Conservation (phyloP, 805 yeast genomes). For the Starmerella khaoyaiensis region DNA sequence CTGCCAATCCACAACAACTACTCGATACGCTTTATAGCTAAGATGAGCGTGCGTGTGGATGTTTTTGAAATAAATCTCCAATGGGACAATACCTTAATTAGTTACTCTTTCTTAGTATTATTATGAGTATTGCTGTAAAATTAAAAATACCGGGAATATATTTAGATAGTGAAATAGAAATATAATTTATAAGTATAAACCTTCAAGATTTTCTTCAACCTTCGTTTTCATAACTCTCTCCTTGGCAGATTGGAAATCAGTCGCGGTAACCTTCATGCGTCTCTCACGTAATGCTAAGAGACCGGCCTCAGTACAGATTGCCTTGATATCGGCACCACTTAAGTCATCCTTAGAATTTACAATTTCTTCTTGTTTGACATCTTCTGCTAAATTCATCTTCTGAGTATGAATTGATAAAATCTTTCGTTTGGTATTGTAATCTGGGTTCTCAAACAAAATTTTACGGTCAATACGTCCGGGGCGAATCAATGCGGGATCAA, state of each 20-base stretch:
- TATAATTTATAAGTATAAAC: slow-evolving; percentile 57
- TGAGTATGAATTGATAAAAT: slow-evolving; percentile 84
- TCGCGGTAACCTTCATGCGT: slow-evolving; percentile 92
- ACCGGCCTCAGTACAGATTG: slow-evolving; percentile 96
- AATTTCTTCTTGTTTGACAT: slow-evolving; percentile 77
- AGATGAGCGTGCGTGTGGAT: too few relatives aligned
- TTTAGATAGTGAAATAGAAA: too few relatives aligned
- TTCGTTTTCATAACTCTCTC: slow-evolving; percentile 93
- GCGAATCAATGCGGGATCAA: slow-evolving; percentile 91
- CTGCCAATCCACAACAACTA: too few relatives aligned
- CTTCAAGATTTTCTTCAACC: slow-evolving; percentile 91
- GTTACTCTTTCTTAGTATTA: too few relatives aligned
- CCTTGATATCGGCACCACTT: slow-evolving; percentile 95
- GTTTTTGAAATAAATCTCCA: too few relatives aligned
- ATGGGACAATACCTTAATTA: too few relatives aligned
- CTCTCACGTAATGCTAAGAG: slow-evolving; percentile 89
- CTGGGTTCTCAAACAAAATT: slow-evolving; percentile 92
- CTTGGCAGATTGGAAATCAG: slow-evolving; percentile 84
- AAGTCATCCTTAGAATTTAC: slow-evolving; percentile 85
- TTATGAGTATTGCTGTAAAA: too few relatives aligned
- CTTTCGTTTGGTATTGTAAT: slow-evolving; percentile 81
- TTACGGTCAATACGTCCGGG: slow-evolving; percentile 97
- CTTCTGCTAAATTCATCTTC: slow-evolving; percentile 80
- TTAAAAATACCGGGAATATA: too few relatives aligned
- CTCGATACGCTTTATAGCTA: too few relatives aligned